phyloP scores from a whole-genome alignment of 345 rosid species.

The Trapa bicornis region DNA sequence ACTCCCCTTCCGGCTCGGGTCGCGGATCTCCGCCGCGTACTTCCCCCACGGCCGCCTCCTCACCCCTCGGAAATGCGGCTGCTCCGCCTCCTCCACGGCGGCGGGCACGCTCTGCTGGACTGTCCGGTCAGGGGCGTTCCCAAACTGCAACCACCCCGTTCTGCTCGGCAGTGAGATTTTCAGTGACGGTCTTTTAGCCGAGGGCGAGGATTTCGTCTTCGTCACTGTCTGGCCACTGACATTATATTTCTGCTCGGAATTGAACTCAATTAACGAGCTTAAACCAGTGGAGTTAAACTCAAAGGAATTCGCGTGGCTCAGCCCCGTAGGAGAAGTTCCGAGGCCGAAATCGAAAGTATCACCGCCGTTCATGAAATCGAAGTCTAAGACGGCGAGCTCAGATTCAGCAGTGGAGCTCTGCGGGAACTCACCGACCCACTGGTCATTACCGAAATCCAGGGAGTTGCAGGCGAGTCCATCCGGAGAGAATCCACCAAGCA shows the following conservation, averaged over 20 bases:
- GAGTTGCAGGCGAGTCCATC: neutral
- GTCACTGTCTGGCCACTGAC: conserved; percentile 3
- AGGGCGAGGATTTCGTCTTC: neutral
- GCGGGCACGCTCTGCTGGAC: neutral
- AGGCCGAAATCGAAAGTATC: conserved; percentile 15
- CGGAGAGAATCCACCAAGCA: conserved; percentile 48
- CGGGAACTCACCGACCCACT: neutral
- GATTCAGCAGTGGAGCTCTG: conserved; percentile 1
- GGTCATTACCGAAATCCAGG: neutral
- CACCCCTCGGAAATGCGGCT: conserved; percentile 75
- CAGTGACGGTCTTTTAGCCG: conserved; percentile 23
- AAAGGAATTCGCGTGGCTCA: neutral
- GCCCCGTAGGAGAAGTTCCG: neutral
- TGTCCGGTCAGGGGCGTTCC: conserved; percentile 6
- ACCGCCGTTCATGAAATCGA: neutral
- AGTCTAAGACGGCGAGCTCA: neutral
- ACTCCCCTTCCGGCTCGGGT: conserved; percentile 61
- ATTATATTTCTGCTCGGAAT: conserved; percentile 21
- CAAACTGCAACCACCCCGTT: conserved; percentile 40
- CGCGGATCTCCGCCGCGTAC: conserved; percentile 97
- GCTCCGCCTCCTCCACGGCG: conserved; percentile 7
- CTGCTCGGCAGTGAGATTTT: conserved; percentile 39
- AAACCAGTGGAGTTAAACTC: neutral
- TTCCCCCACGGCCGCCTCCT: conserved; percentile 92
- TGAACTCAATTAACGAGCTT: conserved; percentile 13